Evolutionary conservation across 805 yeast genomes (phyloP), one percentile per base, ranked within the genome.

Genomic region (Wickerhamomyces ciferrii): DNA sequence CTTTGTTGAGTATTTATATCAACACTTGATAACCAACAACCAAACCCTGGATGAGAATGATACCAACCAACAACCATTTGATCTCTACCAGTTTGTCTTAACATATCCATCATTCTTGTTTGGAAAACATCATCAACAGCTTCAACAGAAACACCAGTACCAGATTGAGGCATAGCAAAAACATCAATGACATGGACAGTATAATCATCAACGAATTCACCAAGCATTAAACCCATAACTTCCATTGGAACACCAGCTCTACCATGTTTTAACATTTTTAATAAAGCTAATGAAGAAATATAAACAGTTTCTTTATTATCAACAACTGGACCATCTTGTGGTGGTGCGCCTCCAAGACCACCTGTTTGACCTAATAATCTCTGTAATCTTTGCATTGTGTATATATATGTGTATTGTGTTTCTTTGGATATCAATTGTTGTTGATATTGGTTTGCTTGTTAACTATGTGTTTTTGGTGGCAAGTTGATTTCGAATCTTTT

Each of bases 21-120:
- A 25, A 94, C 98, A 25, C 91, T 83, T 13, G 98, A 91, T 56
- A 94, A 76, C 99, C 99, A 94, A 73, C 99, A 94, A n/a, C 99
- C 99, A 65, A 92, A 94, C 17, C 99, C 99, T 5, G 99, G 99
- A 69, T 94, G 99, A 14, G 98, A 91, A 65, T 94, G 99, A 72
- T 94, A 94, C 99, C 99, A 94, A 31, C 99, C 99, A 43, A 94
- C 99, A 45, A 94, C 99, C 88, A 88, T 90, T 66, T 94, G 96
- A 68, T 91, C 97, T 67, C 99, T 79, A n/a, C 99, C 99, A 1
- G 99, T 94, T 67, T 94, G 99, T 69, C 87, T 83, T 61, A 94
- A 77, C 99, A 94, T 94, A 63, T 94, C 99, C 99, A 94, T 94
- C 99, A 94, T 95, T 64, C 84, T 87, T 4, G 98, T 91, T 67